These are phyloP conservation scores for Penicillium soppii DNA, from an alignment of 495 filamentous ascomycete species.

Conservation along the genomic window DNA sequence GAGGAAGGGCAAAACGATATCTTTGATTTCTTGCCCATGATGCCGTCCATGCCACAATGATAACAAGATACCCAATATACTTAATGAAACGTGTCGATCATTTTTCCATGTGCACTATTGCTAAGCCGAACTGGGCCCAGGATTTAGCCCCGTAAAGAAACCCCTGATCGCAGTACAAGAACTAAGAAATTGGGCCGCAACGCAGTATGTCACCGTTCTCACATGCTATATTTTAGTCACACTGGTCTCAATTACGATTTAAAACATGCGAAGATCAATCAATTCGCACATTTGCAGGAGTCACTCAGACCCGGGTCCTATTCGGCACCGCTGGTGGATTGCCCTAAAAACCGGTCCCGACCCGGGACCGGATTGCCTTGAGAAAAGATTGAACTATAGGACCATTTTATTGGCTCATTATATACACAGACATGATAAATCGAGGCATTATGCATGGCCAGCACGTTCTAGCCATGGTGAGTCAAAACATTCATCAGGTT, in stretches of 20 bases:
- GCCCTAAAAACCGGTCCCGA: slow-evolving; percentile 29
- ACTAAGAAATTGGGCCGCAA: slow-evolving; percentile 16
- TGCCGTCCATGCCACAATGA: slow-evolving; percentile 39
- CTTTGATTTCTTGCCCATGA: slow-evolving; percentile 44
- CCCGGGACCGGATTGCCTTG: slow-evolving; percentile 22
- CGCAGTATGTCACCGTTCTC: slow-evolving; percentile 3
- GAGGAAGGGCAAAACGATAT: slow-evolving; percentile 46
- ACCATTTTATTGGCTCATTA: slow-evolving; percentile 17
- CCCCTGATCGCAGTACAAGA: background rate
- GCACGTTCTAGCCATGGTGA: slow-evolving; percentile 19
- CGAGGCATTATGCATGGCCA: slow-evolving; percentile 14
- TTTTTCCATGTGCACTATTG: too few species aligned
- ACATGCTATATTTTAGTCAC: slow-evolving; percentile 8
- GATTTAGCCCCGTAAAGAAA: slow-evolving; percentile 5
- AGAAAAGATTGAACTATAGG: slow-evolving; percentile 20
- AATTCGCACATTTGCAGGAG: slow-evolving; percentile 12
- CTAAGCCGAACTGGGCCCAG: background rate
- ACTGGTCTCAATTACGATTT: background rate
- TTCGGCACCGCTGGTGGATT: slow-evolving; percentile 21
- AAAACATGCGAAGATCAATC: slow-evolving; percentile 4
- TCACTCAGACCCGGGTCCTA: slow-evolving; percentile 26
- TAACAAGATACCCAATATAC: background rate
- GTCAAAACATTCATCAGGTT: slow-evolving; percentile 10
- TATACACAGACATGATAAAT: slow-evolving; percentile 18
- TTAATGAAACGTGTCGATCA: background rate